These are phyloP conservation scores for Lepidium campestre DNA, from an alignment of 441 rosid species.

Conservation along the genomic window DNA sequence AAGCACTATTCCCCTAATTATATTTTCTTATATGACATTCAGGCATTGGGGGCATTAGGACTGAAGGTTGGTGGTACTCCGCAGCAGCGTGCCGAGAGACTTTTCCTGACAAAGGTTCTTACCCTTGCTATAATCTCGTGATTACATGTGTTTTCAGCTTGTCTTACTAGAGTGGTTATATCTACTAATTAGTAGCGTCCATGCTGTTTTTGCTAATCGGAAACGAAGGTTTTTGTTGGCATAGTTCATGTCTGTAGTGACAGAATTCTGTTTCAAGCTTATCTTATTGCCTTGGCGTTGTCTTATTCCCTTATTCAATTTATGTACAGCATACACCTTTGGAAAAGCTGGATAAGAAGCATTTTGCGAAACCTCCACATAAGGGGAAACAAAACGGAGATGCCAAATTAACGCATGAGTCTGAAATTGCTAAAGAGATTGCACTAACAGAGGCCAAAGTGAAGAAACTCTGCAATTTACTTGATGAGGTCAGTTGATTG, in stretches of 20 bases:
- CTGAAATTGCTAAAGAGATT: slow-evolving; percentile 51
- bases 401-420: slow-evolving; percentile 39
- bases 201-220: background rate
- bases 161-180: background rate
- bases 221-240: background rate
- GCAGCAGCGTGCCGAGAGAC: slow-evolving; percentile 96
- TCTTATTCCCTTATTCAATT: background rate
- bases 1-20: background rate
- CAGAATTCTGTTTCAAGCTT: slow-evolving; percentile 7
- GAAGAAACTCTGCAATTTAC: slow-evolving; percentile 61
- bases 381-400: slow-evolving; percentile 49
- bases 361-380: slow-evolving; percentile 66
- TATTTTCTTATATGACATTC: slow-evolving; percentile 18
- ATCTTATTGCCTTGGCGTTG: background rate
- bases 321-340: slow-evolving; percentile 64
- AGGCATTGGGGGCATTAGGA: slow-evolving; percentile 90
- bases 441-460: slow-evolving; percentile 77
- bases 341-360: slow-evolving; percentile 84
- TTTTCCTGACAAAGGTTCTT: slow-evolving; percentile 82
- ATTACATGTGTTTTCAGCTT: background rate
- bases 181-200: background rate
- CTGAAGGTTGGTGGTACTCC: slow-evolving; percentile 90
- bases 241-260: background rate
- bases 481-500: slow-evolving; percentile 57
- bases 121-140: background rate